Conservation (phyloP, 352 stramenopile species). For the Phytophthora meadii region DNA sequence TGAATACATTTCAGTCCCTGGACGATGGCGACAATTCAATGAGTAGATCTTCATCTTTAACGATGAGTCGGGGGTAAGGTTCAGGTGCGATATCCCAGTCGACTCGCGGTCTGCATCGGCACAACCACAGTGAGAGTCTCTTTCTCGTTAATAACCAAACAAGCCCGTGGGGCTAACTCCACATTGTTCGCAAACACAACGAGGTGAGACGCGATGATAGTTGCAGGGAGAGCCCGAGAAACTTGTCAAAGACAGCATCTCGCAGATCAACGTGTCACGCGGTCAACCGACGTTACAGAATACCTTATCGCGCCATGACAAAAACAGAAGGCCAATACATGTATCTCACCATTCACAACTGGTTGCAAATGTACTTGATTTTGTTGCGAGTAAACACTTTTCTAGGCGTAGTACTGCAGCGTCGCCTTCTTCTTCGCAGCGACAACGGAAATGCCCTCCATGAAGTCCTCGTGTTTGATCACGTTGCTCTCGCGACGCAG, state of each 20-base stretch:
- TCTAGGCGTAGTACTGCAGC: conserved; percentile 97
- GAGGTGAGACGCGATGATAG: neutral
- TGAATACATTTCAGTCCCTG: too few relatives aligned
- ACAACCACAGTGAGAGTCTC: neutral
- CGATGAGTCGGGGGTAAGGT: conserved; percentile 1
- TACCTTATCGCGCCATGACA: too few relatives aligned
- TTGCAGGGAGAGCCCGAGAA: too few relatives aligned
- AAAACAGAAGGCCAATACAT: too few relatives aligned
- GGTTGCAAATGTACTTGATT: conserved; percentile 6
- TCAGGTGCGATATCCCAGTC: neutral
- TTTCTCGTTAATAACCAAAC: neutral
- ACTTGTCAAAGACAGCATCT: too few relatives aligned
- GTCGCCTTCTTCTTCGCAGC: conserved; percentile 98
- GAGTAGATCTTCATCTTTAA: conserved; percentile 5
- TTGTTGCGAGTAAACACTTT: conserved; percentile 4
- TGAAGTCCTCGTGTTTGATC: conserved; percentile 99
- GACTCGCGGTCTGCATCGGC: neutral
- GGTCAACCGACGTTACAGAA: too few relatives aligned
- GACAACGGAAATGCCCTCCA: conserved; percentile 98
- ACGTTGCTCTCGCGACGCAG: conserved; percentile 94
- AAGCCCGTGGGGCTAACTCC: neutral
- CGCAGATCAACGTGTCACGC: too few relatives aligned
- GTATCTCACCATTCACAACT: too few relatives aligned
- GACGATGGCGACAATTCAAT: conserved; percentile 6
- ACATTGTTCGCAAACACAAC: neutral